A percentile compares a stretch with the other conserved stretches of the same genome.
phyloP scores from a whole-genome alignment of 1,284 basidiomycete species.

The Kalmanozyma brasiliensis region DNA sequence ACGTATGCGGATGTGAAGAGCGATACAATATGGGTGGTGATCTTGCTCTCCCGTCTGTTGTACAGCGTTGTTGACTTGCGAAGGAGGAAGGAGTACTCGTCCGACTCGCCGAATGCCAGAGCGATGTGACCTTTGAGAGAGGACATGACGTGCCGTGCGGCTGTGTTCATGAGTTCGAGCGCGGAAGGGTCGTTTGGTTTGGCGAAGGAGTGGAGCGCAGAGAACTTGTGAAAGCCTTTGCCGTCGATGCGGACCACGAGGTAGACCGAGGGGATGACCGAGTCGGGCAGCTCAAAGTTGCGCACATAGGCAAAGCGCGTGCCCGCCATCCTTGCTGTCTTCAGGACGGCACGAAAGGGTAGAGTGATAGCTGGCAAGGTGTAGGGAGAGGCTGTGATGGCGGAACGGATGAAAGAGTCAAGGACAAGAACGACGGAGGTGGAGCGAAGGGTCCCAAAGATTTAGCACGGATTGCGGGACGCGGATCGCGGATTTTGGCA shows the following conservation, averaged over 20 bases:
- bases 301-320: conserved; percentile 91
- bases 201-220: conserved; percentile 80
- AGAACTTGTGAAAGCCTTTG: conserved; percentile 94
- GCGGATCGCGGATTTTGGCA: conserved; percentile 17
- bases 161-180: conserved; percentile 89
- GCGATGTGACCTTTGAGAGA: conserved; percentile 60
- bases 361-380: background rate
- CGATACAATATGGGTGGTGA: conserved; percentile 86
- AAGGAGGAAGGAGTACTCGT: conserved; percentile 95
- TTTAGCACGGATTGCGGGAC: conserved; percentile 14
- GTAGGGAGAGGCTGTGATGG: background rate
- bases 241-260: conserved; percentile 91
- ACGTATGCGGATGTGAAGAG: conserved; percentile 93
- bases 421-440: conserved; percentile 1
- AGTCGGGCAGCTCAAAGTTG: conserved; percentile 88
- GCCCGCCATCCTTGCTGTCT: conserved; percentile 78
- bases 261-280: conserved; percentile 83
- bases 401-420: background rate
- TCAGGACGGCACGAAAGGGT: too few species aligned
- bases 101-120: conserved; percentile 89
- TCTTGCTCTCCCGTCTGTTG: conserved; percentile 83
- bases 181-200: conserved; percentile 94
- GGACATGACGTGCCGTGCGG: conserved; percentile 82
- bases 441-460: conserved; percentile 8
- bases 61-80: conserved; percentile 80